Conservation (phyloP, 768 basidiomycete genomes). For the Amanita exitialis region DNA sequence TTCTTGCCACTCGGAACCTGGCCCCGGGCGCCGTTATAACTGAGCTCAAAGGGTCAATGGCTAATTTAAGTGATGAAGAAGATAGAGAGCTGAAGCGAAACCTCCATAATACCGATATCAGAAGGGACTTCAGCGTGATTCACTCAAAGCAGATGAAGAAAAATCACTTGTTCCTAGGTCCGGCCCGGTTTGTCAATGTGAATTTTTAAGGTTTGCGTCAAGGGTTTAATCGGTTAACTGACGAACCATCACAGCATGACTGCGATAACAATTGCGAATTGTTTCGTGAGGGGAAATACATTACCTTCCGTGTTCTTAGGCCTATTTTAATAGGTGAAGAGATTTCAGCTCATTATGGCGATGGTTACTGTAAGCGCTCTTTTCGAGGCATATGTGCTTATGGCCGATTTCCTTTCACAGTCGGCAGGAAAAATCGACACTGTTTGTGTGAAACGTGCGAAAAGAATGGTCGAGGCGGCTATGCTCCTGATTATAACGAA, state of each 20-base stretch:
- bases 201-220: conserved; percentile 21
- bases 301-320: conserved; percentile 78
- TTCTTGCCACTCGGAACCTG: conserved; percentile 69
- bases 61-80: conserved; percentile 76
- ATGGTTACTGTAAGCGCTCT: conserved; percentile 68
- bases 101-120: conserved; percentile 63
- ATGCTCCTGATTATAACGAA: conserved; percentile 40
- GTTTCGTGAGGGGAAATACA: conserved; percentile 82
- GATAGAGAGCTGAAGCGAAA: conserved; percentile 82
- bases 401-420: conserved; percentile 14
- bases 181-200: conserved; percentile 89
- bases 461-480: conserved; percentile 64
- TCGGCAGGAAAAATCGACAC: conserved; percentile 30
- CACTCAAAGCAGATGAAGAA: conserved; percentile 89
- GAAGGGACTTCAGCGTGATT: conserved; percentile 85
- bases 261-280: conserved; percentile 85
- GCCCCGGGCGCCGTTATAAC: conserved; percentile 62
- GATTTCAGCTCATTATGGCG: conserved; percentile 84
- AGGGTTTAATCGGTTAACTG: conserved; percentile 12
- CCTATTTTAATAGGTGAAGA: conserved; percentile 76
- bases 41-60: conserved; percentile 89
- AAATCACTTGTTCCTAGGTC: conserved; percentile 84
- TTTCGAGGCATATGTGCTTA: conserved; percentile 11
- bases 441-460: conserved; percentile 88
- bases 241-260: conserved; percentile 52